Evolutionary conservation across 1,284 basidiomycete species (phyloP).

Genomic region (Sanghuangporus sanghuang): DNA sequence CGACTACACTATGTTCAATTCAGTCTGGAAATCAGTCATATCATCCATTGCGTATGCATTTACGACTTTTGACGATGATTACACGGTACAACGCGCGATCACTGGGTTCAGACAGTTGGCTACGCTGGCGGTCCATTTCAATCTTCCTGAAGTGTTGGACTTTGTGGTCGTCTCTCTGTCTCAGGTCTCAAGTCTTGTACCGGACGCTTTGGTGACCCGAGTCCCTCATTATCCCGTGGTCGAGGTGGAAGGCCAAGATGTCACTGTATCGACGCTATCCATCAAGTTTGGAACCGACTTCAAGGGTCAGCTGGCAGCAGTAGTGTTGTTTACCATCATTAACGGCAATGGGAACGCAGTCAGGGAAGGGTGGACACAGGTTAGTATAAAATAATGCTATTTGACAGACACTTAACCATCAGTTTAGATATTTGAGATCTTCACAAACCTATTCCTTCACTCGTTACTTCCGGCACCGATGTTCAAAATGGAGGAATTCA

Average conservation of each 20-base stretch:
- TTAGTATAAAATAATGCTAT: constrained; percentile 28
- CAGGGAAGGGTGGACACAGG: constrained; percentile 91
- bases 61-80: constrained; percentile 94
- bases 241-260: constrained; percentile 86
- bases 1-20: constrained; percentile 90
- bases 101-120: constrained; percentile 96
- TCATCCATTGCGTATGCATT: constrained; percentile 91
- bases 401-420: background rate
- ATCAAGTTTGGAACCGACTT: constrained; percentile 95
- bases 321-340: constrained; percentile 96
- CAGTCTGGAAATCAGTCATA: constrained; percentile 88
- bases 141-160: constrained; percentile 93
- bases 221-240: constrained; percentile 85
- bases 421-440: constrained; percentile 91
- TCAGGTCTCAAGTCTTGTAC: constrained; percentile 79
- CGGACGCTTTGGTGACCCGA: constrained; percentile 65
- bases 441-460: constrained; percentile 93
- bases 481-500: constrained; percentile 96
- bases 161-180: constrained; percentile 92
- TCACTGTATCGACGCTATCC: constrained; percentile 90
- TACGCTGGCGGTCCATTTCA: constrained; percentile 85
- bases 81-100: constrained; percentile 92
- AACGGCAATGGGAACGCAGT: constrained; percentile 96
- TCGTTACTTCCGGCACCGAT: constrained; percentile 84
- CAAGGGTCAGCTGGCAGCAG: constrained; percentile 94